Evolutionary conservation across 2,329 filamentous ascomycete species (phyloP), one percentile per base, ranked within the genome.

Genomic region (Onygenales sp.): DNA sequence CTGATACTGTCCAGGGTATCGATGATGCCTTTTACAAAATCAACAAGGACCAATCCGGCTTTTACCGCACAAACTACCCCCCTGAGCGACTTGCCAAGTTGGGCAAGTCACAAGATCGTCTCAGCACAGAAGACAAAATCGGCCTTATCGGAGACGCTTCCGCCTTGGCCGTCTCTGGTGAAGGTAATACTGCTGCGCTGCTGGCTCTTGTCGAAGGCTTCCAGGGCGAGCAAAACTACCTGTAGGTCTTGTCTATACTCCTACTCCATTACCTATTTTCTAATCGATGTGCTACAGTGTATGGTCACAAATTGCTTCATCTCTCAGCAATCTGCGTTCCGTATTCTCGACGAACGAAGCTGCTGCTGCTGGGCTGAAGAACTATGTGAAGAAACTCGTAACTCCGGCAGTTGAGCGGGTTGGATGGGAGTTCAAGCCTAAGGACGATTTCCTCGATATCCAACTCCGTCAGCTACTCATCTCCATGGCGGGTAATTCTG

Each of bases 21-120:
- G 84, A 86, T 56, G 80, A 85, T 45, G 79, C 82, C 41, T 96
- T 95, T 69, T 98, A 97, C 75, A 94, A 95, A 75, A 78, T 98
- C 63, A 98, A 98, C 75, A 84, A 85, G 56, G 83, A 92, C 53
- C 87, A 92, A 55, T 90, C 85, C 50, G 92, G 90, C 31, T 96
- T 87, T 72, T 97, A 94, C 74, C 83, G 91, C 57, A 93, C 92
- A 48, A 95, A 95, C 72, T 95, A 97, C 66, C 89, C 93, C 5
- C 84, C 89, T n/a, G 78, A 82, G 58, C 84, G 92, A 47, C 79
- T 98, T 42, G 81, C 81, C 41, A 89, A 89, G 72, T 83, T 98
- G 27, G 87, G 88, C 54, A 80, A 83, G 51, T 84, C 88, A 61
- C 84, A 90, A 13, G 79, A 87, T 60, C 83, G 84, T 60, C 78